Conservation (phyloP, 352 stramenopile genomes). For the Phytophthora citrophthora region DNA sequence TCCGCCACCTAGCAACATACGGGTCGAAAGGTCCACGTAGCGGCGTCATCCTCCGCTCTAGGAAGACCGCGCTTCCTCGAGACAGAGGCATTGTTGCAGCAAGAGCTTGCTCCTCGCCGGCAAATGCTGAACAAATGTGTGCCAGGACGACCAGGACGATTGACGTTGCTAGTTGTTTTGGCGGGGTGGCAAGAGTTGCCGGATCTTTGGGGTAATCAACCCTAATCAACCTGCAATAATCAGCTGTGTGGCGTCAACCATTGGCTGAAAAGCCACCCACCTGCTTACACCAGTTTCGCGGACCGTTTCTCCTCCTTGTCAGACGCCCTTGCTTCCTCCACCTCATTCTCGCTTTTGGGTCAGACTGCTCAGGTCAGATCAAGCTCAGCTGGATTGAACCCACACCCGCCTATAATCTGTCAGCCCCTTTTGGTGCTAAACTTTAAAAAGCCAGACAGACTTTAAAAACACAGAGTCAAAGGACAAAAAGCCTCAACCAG, state of each 20-base stretch:
- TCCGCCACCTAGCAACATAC: constrained; percentile 8
- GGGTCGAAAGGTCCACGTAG: constrained; percentile 11
- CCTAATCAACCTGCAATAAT: constrained; percentile 18
- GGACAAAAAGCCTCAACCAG: constrained; percentile 3
- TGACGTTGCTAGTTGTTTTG: background rate
- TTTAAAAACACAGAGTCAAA: constrained; percentile 9
- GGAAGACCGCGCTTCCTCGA: background rate
- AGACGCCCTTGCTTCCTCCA: constrained; percentile 4
- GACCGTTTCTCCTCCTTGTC: constrained; percentile 21
- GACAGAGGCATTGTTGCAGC: background rate
- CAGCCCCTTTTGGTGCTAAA: constrained; percentile 7
- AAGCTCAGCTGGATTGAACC: constrained; percentile 15
- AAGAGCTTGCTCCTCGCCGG: too few species aligned
- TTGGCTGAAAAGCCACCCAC: background rate
- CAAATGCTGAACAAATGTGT: too few species aligned
- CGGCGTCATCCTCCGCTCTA: background rate
- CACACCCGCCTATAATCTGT: constrained; percentile 14
- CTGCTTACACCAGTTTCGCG: constrained; percentile 3
- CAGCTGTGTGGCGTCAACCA: background rate
- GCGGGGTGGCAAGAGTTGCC: constrained; percentile 17
- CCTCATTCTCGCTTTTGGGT: constrained; percentile 17
- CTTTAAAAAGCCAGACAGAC: constrained; percentile 9
- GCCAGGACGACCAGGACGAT: background rate
- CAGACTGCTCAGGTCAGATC: constrained; percentile 2
- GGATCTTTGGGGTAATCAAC: constrained; percentile 18